These are phyloP conservation scores for Lichenothelia convexa DNA, from an alignment of 495 filamentous ascomycete species.

Conservation along the genomic window DNA sequence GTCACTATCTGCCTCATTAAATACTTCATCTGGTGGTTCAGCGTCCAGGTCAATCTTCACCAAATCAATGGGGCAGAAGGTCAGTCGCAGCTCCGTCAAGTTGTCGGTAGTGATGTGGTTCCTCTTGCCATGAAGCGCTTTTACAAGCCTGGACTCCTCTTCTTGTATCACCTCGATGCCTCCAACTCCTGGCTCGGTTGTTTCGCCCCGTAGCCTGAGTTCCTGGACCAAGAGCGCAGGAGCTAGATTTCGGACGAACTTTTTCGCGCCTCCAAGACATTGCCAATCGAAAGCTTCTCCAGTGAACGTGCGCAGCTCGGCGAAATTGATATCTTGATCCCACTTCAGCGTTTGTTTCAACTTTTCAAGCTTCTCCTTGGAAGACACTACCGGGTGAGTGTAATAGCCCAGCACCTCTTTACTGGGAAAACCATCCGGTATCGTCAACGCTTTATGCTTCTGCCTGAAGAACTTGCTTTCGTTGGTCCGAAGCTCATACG, in stretches of 20 bases:
- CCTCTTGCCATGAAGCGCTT: constrained; percentile 44
- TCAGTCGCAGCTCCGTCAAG: constrained; percentile 55
- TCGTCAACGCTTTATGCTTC: constrained; percentile 50
- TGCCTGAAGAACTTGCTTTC: constrained; percentile 63
- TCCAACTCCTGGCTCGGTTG: not conserved
- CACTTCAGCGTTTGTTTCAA: constrained; percentile 40
- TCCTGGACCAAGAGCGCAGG: constrained; percentile 54
- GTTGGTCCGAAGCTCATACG: constrained; percentile 64
- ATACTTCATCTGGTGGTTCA: constrained; percentile 33
- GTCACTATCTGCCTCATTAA: constrained; percentile 21
- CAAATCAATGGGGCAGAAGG: constrained; percentile 56
- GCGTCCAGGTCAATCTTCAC: constrained; percentile 51
- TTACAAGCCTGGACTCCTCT: constrained; percentile 33
- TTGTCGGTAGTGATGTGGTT: constrained; percentile 57
- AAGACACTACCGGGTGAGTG: constrained; percentile 64
- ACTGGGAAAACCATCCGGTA: constrained; percentile 72
- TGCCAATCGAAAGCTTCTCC: constrained; percentile 75
- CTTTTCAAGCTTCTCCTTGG: constrained; percentile 34
- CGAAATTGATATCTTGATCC: constrained; percentile 46
- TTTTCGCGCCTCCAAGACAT: constrained; percentile 56
- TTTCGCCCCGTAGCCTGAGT: constrained; percentile 27
- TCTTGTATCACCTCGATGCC: constrained; percentile 23
- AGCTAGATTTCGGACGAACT: constrained; percentile 66
- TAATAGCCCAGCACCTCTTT: constrained; percentile 67
- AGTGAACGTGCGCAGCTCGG: constrained; percentile 51